Percentiles rank a stretch among this genome's conserved stretches.
Conservation (phyloP, 1,284 basidiomycete species). For the Omphalotus olearius region DNA sequence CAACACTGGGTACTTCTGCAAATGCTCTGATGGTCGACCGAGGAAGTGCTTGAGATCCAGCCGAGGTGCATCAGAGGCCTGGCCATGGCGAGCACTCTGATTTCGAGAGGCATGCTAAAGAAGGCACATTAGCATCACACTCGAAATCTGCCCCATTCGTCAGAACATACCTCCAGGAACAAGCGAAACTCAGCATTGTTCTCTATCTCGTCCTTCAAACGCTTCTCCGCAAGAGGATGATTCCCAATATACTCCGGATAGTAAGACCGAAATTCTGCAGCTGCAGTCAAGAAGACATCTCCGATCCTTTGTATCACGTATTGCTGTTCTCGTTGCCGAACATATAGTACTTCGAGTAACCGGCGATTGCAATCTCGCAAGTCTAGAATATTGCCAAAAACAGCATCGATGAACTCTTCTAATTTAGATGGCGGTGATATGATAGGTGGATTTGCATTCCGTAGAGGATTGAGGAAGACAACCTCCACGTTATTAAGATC, state of each 20-base stretch:
- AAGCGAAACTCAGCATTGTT: conserved; percentile 78
- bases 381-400: conserved; percentile 87
- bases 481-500: conserved; percentile 85
- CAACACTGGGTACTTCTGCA: conserved; percentile 87
- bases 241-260: conserved; percentile 88
- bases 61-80: conserved; percentile 3
- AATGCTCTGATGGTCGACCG: conserved; percentile 45
- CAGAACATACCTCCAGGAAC: conserved; percentile 75
- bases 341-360: conserved; percentile 81
- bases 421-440: conserved; percentile 57
- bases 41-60: conserved; percentile 13
- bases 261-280: conserved; percentile 81
- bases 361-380: conserved; percentile 78
- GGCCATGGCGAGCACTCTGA: conserved; percentile 45
- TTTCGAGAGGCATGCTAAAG: conserved; percentile 25
- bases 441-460: conserved; percentile 57
- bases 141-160: too few species aligned
- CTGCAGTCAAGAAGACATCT: conserved; percentile 86
- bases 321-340: conserved; percentile 84
- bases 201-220: conserved; percentile 82
- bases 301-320: conserved; percentile 86
- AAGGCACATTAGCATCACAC: background rate
- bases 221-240: conserved; percentile 81
- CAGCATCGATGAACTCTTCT: conserved; percentile 79
- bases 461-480: conserved; percentile 81